Evolutionary conservation across 2,329 filamentous ascomycete species (phyloP).

Genomic region (Apiospora marii): DNA sequence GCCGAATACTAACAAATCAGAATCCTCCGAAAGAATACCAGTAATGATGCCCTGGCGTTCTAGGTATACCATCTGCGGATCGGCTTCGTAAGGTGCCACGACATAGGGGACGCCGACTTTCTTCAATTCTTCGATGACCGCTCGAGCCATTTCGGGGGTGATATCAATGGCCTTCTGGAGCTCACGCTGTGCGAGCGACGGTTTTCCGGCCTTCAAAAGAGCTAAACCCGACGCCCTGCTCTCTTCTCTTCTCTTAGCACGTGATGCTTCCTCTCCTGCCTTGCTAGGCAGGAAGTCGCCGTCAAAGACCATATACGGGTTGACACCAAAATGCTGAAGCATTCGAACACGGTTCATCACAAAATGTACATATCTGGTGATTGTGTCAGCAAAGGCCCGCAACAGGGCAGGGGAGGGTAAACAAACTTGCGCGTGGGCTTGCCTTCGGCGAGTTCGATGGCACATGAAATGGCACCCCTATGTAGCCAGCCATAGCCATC

Average conservation of each 20-base stretch:
- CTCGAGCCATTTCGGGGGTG: slow-evolving; percentile 92
- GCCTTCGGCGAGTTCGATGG: slow-evolving; percentile 86
- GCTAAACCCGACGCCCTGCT: slow-evolving; percentile 80
- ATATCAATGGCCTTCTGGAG: slow-evolving; percentile 96
- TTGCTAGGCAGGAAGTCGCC: slow-evolving; percentile 96
- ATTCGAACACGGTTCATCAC: slow-evolving; percentile 91
- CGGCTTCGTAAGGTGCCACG: slow-evolving; percentile 96
- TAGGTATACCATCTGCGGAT: slow-evolving; percentile 94
- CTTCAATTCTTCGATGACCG: slow-evolving; percentile 92
- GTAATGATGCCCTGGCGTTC: slow-evolving; percentile 84
- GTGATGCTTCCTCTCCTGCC: slow-evolving; percentile 80
- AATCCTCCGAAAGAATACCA: slow-evolving; percentile 95
- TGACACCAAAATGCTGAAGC: slow-evolving; percentile 92
- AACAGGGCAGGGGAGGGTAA: neutral
- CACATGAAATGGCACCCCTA: slow-evolving; percentile 88
- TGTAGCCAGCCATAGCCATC: slow-evolving; percentile 99
- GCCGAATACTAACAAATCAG: slow-evolving; percentile 93
- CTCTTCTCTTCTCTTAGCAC: slow-evolving; percentile 78
- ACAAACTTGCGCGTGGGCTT: slow-evolving; percentile 87
- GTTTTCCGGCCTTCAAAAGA: slow-evolving; percentile 81
- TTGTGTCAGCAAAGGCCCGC: slow-evolving; percentile 30
- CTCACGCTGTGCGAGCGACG: slow-evolving; percentile 80
- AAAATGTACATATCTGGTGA: slow-evolving; percentile 82
- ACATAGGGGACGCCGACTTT: slow-evolving; percentile 81
- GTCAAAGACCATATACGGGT: slow-evolving; percentile 95